Evolutionary conservation across 2,329 filamentous ascomycete genomes (phyloP), one percentile per base, ranked within the genome.

Genomic region (Exophiala phaeomuriformis): DNA sequence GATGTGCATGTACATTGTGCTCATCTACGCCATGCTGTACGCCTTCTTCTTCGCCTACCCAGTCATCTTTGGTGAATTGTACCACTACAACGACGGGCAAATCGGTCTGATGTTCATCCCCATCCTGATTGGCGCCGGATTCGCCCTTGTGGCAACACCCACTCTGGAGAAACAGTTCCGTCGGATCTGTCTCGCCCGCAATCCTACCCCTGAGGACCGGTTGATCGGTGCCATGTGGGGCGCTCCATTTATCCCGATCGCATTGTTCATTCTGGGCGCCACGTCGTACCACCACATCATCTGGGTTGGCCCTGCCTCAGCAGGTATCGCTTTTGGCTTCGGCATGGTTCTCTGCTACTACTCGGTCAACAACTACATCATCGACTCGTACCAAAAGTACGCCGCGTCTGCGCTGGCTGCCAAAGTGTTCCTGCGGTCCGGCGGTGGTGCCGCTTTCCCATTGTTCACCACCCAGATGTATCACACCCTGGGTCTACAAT

Each of bases 61-160:
- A 29, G 28, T 47, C 32, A 32, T 95, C 53, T 95, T 86, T 72
- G 79, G 88, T 61, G 75, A 82, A 68, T 85, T 86, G 53, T 94
- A 95, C 71, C 85, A 85, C 2, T 95, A 84, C 69, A 82, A 77
- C 4, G 77, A 86, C 32, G 79, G 85, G 31, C 83, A 75, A 30
- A 90, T 87, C 0, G 88, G 88, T 45, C 75, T 94, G 10, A 91
- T 91, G 85, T 94, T 93, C 69, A 90, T 93, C 58, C 87, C 87
- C 1, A 69, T 93, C 43, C 86, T 88, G 6, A 73, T 91, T 27
- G 88, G 88, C 47, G 86, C 81, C 52, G 82, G 79, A 10, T 84
- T 81, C 61, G 73, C 69, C 31, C 48, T 82, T 7, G 80, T 83
- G 53, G 83, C 84, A 64, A 81, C 83, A 65, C 78, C 79, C 0